Evolutionary conservation across 2,329 filamentous ascomycete genomes (phyloP), one percentile per base, ranked within the genome.

Genomic region (Pyrenophora tritici-repentis): DNA sequence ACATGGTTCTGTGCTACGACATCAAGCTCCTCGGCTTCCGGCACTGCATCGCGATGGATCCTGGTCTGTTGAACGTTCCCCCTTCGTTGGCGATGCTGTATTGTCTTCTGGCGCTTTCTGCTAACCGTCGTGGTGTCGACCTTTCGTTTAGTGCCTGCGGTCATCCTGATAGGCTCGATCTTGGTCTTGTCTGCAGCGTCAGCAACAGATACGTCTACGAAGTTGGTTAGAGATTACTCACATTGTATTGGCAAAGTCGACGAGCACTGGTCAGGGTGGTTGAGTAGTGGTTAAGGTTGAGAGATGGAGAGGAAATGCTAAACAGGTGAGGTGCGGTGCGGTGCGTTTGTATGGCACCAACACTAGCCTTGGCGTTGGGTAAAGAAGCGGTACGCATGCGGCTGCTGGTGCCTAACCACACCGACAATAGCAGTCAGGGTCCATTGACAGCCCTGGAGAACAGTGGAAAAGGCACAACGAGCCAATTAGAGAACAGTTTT

Each of bases 31-130:
- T 17, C 33, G 16, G 3, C 32, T 22, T 48, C 20, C 14, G 20
- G 20, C 13, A 37, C 12, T 6, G 10, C 32, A 14, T 26, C 12
- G 3, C 5, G 4, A 8, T 20, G 8, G 22, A 24, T 34, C 38
- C 45, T 13, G 20, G n/a, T 2, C n/a, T 36, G 20, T 2, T 20
- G 18, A 20, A 20, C 18, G 18, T 20, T 20, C 5, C 18, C 18
- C 3, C 10, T 29, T 13, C 29, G 20, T 2, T 10, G 31, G 14
- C 3, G 20, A 12, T 13, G 38, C n/a, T n/a, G 3, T 10, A 29
- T 31, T 12, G 6, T 29, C 20, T 56, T 56, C 8, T 40, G 47
- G 17, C 47, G 45, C 42, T 66, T 63, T 1, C 9, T 29, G 10
- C 9, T 29, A 3, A 36, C 17, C 31, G 18, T 22, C 10, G 20